phyloP scores from a whole-genome alignment of 2,329 filamentous ascomycete genomes.

The Huntiella decipiens region DNA sequence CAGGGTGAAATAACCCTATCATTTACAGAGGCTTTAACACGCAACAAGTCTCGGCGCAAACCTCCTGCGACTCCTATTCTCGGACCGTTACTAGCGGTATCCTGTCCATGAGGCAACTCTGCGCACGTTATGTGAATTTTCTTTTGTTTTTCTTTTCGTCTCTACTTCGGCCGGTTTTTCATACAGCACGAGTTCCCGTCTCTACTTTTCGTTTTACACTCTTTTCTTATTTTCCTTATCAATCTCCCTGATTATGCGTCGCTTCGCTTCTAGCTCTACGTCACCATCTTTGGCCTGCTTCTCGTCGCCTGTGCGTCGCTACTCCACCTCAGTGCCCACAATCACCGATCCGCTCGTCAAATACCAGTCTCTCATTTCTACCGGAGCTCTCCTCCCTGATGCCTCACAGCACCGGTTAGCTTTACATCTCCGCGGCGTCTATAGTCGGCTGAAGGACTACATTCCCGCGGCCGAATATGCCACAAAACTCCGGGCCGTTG shows the following conservation, averaged over 20 bases:
- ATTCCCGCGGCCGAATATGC: conserved; percentile 52
- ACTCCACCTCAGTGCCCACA: conserved; percentile 29
- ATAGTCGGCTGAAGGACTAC: conserved; percentile 59
- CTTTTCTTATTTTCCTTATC: background rate
- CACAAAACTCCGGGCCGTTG: conserved; percentile 42
- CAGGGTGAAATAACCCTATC: background rate
- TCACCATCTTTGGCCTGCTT: background rate
- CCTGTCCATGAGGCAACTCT: background rate
- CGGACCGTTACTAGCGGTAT: background rate
- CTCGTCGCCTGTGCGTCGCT: conserved; percentile 12
- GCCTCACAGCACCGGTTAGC: conserved; percentile 54
- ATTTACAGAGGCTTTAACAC: background rate
- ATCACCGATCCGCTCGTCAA: conserved; percentile 59
- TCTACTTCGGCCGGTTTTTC: background rate
- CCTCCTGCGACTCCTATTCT: background rate
- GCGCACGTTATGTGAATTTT: background rate
- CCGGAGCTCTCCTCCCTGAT: conserved; percentile 48
- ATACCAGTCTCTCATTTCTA: conserved; percentile 52
- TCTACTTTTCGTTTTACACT: background rate
- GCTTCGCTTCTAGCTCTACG: background rate
- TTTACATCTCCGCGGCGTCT: conserved; percentile 59
- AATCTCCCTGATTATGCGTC: conserved; percentile 3
- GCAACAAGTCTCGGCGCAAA: background rate
- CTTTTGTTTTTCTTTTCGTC: background rate
- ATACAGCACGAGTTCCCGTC: background rate